A percentile compares a stretch with the other conserved stretches of the same genome.
These are phyloP conservation scores for Crucihimalaya himalaica DNA, from an alignment of 345 rosid genomes.

Conservation along the genomic window DNA sequence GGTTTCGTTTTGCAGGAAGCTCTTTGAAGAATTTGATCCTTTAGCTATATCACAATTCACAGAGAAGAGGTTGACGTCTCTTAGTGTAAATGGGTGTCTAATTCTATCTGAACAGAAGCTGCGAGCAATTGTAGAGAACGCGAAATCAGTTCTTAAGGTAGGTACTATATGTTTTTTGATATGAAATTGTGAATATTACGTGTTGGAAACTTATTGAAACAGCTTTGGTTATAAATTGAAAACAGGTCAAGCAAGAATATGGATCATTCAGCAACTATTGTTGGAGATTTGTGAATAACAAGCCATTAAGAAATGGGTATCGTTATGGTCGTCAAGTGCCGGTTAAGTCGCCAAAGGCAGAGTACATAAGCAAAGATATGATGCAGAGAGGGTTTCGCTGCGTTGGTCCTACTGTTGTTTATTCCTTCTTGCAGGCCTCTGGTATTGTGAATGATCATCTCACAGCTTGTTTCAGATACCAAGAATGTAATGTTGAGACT, in stretches of 20 bases:
- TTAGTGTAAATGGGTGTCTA: slow-evolving; percentile 62
- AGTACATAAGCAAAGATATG: slow-evolving; percentile 80
- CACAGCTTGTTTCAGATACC: slow-evolving; percentile 68
- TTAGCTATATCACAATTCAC: slow-evolving; percentile 60
- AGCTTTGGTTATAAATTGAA: neutral
- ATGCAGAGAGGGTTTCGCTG: slow-evolving; percentile 92
- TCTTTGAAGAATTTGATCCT: slow-evolving; percentile 68
- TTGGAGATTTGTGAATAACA: slow-evolving; percentile 76
- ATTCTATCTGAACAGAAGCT: slow-evolving; percentile 85
- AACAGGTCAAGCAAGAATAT: slow-evolving; percentile 77
- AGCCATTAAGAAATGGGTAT: slow-evolving; percentile 63
- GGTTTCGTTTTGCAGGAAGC: slow-evolving; percentile 55
- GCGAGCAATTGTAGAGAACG: slow-evolving; percentile 80
- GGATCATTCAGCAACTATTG: slow-evolving; percentile 81
- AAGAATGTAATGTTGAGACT: slow-evolving; percentile 47
- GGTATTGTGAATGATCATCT: slow-evolving; percentile 89
- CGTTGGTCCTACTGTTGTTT: slow-evolving; percentile 85
- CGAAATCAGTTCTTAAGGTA: slow-evolving; percentile 76
- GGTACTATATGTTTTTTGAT: neutral
- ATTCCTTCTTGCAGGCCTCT: slow-evolving; percentile 85
- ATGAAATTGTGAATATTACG: neutral
- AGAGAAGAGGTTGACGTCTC: slow-evolving; percentile 67
- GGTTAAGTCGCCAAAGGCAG: slow-evolving; percentile 86
- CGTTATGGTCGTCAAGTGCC: slow-evolving; percentile 83
- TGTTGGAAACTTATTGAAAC: neutral